phyloP scores from a whole-genome alignment of 2,329 filamentous ascomycete genomes.

The Lachnellula subtilissima region DNA sequence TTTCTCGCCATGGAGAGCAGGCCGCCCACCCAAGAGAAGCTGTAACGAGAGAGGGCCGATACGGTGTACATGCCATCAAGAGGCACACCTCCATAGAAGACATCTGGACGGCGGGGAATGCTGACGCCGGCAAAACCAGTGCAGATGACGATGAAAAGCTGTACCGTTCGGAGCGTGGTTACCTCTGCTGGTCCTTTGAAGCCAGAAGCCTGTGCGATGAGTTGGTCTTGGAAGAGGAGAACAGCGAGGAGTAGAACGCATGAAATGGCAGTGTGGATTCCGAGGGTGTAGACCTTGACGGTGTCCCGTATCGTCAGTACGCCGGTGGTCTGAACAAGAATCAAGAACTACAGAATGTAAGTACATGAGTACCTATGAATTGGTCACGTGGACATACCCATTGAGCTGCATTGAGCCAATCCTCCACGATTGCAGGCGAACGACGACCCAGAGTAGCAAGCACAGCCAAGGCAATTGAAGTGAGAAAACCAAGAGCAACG shows the following conservation, averaged over 20 bases:
- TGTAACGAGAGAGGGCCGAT: slow-evolving; percentile 57
- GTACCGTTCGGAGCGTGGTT: slow-evolving; percentile 44
- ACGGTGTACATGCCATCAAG: slow-evolving; percentile 62
- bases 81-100: slow-evolving; percentile 51
- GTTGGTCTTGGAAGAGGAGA: slow-evolving; percentile 42
- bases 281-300: slow-evolving; percentile 49
- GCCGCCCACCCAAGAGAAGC: slow-evolving; percentile 58
- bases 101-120: slow-evolving; percentile 63
- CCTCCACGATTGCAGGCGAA: slow-evolving; percentile 44
- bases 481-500: slow-evolving; percentile 47
- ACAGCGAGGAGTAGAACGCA: slow-evolving; percentile 40
- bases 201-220: slow-evolving; percentile 30
- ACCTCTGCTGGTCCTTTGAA: slow-evolving; percentile 23
- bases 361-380: background rate
- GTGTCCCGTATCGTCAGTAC: slow-evolving; percentile 46
- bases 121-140: slow-evolving; percentile 46
- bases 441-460: slow-evolving; percentile 40
- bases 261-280: slow-evolving; percentile 47
- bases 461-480: slow-evolving; percentile 54
- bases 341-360: slow-evolving; percentile 39
- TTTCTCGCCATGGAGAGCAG: slow-evolving; percentile 51
- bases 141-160: slow-evolving; percentile 42
- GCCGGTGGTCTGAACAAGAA: slow-evolving; percentile 48
- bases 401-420: slow-evolving; percentile 54
- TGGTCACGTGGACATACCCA: slow-evolving; percentile 53